phyloP scores from a whole-genome alignment of 176 grass and related monocot species.

The Aegilops tauschii region DNA sequence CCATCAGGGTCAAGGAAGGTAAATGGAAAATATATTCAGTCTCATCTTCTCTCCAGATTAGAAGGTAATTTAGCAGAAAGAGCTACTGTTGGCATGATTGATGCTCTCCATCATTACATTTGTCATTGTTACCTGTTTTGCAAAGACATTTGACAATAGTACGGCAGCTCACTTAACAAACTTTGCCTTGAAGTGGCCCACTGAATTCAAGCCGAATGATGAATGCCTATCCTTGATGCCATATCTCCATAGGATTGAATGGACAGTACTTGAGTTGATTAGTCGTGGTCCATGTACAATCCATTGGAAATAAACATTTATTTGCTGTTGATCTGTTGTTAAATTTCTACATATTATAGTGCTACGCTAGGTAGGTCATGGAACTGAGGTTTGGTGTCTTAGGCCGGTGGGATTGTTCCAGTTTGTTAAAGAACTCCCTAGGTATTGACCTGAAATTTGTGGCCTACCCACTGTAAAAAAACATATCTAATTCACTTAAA shows the following conservation, averaged over 20 bases:
- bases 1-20: slow-evolving; percentile 70
- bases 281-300: not conserved
- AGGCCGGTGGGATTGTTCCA: not conserved
- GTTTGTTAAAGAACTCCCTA: not conserved
- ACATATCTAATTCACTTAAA: not conserved
- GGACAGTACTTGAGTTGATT: not conserved
- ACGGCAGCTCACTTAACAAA: not conserved
- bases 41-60: slow-evolving; percentile 85
- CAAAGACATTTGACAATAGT: not conserved
- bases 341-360: not conserved
- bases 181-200: not conserved
- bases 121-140: not conserved
- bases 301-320: not conserved
- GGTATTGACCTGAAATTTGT: not conserved
- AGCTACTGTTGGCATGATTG: not conserved
- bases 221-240: not conserved
- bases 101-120: not conserved
- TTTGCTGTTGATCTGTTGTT: not conserved
- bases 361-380: not conserved
- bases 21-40: slow-evolving; percentile 90
- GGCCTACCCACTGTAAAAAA: not conserved
- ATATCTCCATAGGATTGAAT: not conserved
- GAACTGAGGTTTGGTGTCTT: not conserved
- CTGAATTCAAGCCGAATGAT: not conserved
- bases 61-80: slow-evolving; percentile 53